Conservation (phyloP, 2,329 filamentous ascomycete species). For the Fusarium veterinarium region DNA sequence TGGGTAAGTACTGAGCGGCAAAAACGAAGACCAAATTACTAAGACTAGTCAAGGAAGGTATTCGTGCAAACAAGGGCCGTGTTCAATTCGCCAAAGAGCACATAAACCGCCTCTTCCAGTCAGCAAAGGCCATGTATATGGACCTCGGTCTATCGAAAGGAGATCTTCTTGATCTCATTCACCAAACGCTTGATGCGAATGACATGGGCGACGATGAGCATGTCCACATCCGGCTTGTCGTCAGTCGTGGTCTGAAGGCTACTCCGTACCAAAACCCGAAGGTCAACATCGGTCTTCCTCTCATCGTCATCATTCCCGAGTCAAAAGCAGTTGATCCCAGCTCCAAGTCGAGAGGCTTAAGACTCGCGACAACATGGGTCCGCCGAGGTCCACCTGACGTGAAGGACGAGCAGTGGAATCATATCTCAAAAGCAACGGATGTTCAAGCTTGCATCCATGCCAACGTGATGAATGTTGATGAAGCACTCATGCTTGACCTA, state of each 20-base stretch:
- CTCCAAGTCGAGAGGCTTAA: background rate
- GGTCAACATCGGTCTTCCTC: constrained; percentile 3
- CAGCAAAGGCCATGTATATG: constrained; percentile 12
- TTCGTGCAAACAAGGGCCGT: constrained; percentile 12
- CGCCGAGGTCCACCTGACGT: background rate
- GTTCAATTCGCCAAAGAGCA: constrained; percentile 3
- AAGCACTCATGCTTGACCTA: background rate
- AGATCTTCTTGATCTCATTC: background rate
- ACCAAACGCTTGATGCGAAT: background rate
- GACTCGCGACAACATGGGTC: background rate
- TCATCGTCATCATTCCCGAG: constrained; percentile 8
- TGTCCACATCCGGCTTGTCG: constrained; percentile 8
- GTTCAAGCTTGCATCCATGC: constrained; percentile 5
- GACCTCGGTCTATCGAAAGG: background rate
- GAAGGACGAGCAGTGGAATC: constrained; percentile 14
- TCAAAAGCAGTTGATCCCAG: constrained; percentile 7
- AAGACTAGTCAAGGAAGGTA: background rate
- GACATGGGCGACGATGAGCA: constrained; percentile 1
- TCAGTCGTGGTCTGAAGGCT: background rate
- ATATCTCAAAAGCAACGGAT: constrained; percentile 6
- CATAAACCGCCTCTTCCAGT: background rate
- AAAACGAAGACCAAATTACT: rapidly evolving
- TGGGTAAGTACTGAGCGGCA: rapidly evolving
- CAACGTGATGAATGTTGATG: constrained; percentile 3
- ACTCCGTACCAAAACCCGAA: background rate